These are phyloP conservation scores for Skeletonema tropicum DNA, from an alignment of 108 stramenopile species.

Conservation along the genomic window DNA sequence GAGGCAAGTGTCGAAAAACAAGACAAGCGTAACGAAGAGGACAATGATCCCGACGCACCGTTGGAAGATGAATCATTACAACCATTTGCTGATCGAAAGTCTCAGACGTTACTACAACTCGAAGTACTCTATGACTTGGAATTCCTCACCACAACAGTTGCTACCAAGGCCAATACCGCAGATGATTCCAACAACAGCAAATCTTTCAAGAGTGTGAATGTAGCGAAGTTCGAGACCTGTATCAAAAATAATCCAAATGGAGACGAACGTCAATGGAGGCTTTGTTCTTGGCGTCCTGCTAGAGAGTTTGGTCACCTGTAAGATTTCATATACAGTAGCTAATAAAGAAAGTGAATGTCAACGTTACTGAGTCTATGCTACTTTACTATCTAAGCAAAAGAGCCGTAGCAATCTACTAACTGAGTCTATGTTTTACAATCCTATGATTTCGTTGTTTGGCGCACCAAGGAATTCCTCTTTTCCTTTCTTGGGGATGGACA, in stretches of 20 bases:
- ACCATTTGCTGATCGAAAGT: slow-evolving; percentile 12
- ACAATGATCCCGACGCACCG: slow-evolving; percentile 36
- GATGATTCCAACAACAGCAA: background rate
- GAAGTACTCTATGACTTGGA: slow-evolving; percentile 56
- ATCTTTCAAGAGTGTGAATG: slow-evolving; percentile 26
- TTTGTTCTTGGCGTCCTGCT: slow-evolving; percentile 7
- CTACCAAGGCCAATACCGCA: background rate
- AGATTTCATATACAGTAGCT: background rate
- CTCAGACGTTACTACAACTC: slow-evolving; percentile 45
- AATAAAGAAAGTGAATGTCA: too few relatives aligned
- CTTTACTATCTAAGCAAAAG: too few relatives aligned
- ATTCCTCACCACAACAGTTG: background rate
- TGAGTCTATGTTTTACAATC: background rate
- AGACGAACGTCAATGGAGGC: slow-evolving; percentile 35
- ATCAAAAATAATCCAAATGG: slow-evolving; percentile 43
- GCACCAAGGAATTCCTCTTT: background rate
- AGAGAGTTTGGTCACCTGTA: slow-evolving; percentile 1
- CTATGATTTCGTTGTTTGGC: too few relatives aligned
- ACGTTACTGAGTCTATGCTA: background rate
- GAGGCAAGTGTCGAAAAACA: background rate
- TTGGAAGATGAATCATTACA: slow-evolving; percentile 48
- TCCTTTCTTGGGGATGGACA: background rate
- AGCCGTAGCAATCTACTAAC: too few relatives aligned
- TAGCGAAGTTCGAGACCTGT: slow-evolving; percentile 50
- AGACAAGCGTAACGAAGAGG: slow-evolving; percentile 1